A percentile compares a stretch with the other conserved stretches of the same genome.
phyloP scores from a whole-genome alignment of 306 rosid genomes.

The Clitoria ternatea region DNA sequence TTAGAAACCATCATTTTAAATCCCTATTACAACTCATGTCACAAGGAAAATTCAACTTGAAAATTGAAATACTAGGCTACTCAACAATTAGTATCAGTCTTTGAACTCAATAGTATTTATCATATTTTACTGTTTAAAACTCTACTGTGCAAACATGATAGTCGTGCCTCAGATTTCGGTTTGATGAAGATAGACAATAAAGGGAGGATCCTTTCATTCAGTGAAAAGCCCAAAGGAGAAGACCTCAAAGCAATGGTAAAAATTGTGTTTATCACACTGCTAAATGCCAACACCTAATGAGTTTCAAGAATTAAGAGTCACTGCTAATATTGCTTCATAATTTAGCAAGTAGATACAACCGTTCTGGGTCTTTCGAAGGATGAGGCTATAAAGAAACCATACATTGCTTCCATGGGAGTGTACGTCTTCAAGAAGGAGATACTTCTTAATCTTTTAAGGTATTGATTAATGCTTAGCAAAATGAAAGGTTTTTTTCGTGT shows the following conservation, averaged over 20 bases:
- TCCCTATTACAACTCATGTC: not conserved
- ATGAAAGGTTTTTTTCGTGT: conserved; percentile 5
- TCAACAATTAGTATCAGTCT: not conserved
- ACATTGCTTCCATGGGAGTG: conserved; percentile 99
- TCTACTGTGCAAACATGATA: conserved; percentile 32
- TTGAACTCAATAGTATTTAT: not conserved
- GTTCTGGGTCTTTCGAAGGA: conserved; percentile 81
- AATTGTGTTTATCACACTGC: conserved; percentile 19
- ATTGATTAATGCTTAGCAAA: not conserved
- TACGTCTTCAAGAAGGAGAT: conserved; percentile 95
- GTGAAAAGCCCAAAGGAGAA: conserved; percentile 83
- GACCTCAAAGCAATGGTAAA: conserved; percentile 83
- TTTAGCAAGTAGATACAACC: conserved; percentile 85
- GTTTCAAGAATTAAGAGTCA: conserved; percentile 12
- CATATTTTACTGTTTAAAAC: conserved; percentile 14
- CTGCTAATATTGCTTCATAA: conserved; percentile 26
- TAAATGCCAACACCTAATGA: not conserved
- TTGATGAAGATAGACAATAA: conserved; percentile 94
- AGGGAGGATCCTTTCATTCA: conserved; percentile 59
- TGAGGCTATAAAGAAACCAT: conserved; percentile 79
- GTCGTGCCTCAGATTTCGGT: conserved; percentile 99
- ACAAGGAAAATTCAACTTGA: not conserved
- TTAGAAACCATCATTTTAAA: not conserved
- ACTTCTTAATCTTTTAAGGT: conserved; percentile 89
- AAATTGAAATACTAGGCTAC: not conserved